A percentile compares a stretch with the other conserved stretches of the same genome.
These are phyloP conservation scores for Kalmanozyma brasiliensis DNA, from an alignment of 1,284 basidiomycete species.

Conservation along the genomic window DNA sequence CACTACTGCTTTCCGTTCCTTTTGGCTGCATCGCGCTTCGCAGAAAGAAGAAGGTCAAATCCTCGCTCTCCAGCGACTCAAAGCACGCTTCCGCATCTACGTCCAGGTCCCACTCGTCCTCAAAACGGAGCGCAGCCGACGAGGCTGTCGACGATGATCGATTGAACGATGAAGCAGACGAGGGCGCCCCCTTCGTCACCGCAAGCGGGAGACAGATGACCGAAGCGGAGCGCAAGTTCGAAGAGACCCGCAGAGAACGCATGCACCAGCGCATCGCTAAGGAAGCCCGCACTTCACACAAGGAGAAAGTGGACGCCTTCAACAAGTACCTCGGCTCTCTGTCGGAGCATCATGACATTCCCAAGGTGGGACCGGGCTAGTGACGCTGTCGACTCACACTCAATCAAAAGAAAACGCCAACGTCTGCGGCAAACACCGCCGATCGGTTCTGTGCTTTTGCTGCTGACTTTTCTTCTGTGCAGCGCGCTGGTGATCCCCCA, in stretches of 20 bases:
- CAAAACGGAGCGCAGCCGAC: constrained; percentile 9
- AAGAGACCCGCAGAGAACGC: constrained; percentile 82
- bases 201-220: constrained; percentile 75
- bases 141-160: constrained; percentile 3
- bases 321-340: constrained; percentile 88
- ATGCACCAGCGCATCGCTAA: constrained; percentile 82
- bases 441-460: no score
- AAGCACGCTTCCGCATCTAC: constrained; percentile 23
- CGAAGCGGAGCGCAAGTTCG: constrained; percentile 87
- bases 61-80: constrained; percentile 27
- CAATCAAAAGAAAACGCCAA: neutral
- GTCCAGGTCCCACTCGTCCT: constrained; percentile 9
- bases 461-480: no score
- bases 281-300: constrained; percentile 87
- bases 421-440: no score
- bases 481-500: no score
- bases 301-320: constrained; percentile 87
- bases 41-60: constrained; percentile 59
- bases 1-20: neutral
- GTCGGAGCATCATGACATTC: constrained; percentile 92
- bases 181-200: constrained; percentile 58
- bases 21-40: neutral
- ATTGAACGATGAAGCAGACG: constrained; percentile 69
- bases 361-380: constrained; percentile 74
- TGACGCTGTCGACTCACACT: neutral